A percentile compares a stretch with the other conserved stretches of the same genome.
phyloP scores from a whole-genome alignment of 805 yeast species.

The Saturnispora ahearnii region DNA sequence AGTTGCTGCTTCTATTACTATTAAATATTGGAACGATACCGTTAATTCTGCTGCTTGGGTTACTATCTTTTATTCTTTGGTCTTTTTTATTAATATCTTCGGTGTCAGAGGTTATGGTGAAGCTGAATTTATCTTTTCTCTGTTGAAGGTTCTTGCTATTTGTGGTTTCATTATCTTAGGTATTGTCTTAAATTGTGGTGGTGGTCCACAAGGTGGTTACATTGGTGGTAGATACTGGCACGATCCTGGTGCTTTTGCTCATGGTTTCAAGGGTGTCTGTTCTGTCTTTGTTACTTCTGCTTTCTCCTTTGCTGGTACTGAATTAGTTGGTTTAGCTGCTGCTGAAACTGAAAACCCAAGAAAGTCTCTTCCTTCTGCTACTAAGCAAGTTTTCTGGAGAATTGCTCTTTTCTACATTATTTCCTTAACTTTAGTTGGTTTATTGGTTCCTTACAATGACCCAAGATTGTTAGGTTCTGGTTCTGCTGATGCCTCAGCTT shows the following conservation, averaged over 20 bases:
- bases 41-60: slow-evolving; percentile 49
- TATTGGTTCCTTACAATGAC: slow-evolving; percentile 52
- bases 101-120: slow-evolving; percentile 66
- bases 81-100: slow-evolving; percentile 44
- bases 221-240: slow-evolving; percentile 55
- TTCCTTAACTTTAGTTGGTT: slow-evolving; percentile 45
- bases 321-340: slow-evolving; percentile 55
- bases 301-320: slow-evolving; percentile 60
- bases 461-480: slow-evolving; percentile 38
- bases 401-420: slow-evolving; percentile 49
- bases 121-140: slow-evolving; percentile 50
- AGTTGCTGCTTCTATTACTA: slow-evolving; percentile 46
- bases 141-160: slow-evolving; percentile 48
- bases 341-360: slow-evolving; percentile 58
- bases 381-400: slow-evolving; percentile 59
- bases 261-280: slow-evolving; percentile 54
- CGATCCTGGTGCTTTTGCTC: slow-evolving; percentile 48
- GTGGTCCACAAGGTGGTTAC: slow-evolving; percentile 50
- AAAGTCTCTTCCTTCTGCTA: slow-evolving; percentile 53
- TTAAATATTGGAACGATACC: slow-evolving; percentile 37
- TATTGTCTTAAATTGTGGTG: slow-evolving; percentile 51
- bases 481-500: slow-evolving; percentile 46
- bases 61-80: slow-evolving; percentile 42
- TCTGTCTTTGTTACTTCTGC: slow-evolving; percentile 54
- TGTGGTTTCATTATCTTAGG: slow-evolving; percentile 49